phyloP scores from a whole-genome alignment of 768 basidiomycete species.

The Nidularia pulvinata region DNA sequence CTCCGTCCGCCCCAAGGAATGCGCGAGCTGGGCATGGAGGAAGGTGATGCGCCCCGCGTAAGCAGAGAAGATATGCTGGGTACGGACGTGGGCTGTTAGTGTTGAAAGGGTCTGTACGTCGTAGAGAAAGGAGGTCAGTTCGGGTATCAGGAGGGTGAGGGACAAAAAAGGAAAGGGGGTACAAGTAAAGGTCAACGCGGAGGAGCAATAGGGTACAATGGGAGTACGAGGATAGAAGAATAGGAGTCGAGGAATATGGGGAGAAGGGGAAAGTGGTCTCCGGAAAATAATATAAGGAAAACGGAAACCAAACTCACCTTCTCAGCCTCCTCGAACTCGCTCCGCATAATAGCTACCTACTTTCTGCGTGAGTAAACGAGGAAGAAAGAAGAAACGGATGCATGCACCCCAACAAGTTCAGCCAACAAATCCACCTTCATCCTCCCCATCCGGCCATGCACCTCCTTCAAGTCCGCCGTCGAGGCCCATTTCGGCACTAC shows the following conservation, averaged over 20 bases:
- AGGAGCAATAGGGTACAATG: not conserved
- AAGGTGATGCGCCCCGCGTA: constrained; percentile 68
- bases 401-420: constrained; percentile 63
- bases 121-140: not conserved
- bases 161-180: too few species aligned
- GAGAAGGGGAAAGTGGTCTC: not conserved
- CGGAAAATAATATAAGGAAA: not conserved
- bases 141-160: not conserved
- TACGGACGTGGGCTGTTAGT: constrained; percentile 64
- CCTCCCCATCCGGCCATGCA: constrained; percentile 49
- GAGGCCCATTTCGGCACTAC: constrained; percentile 60
- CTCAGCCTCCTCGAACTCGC: constrained; percentile 67
- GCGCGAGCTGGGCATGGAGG: constrained; percentile 73
- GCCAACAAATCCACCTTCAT: constrained; percentile 73
- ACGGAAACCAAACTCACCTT: constrained; percentile 31
- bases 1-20: constrained; percentile 52
- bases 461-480: constrained; percentile 17
- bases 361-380: not conserved
- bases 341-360: constrained; percentile 67
- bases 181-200: not conserved
- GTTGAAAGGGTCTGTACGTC: constrained; percentile 15
- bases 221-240: not conserved
- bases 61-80: constrained; percentile 46
- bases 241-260: not conserved
- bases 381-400: not conserved